Base-by-base conservation (phyloP, 2,329 filamentous ascomycete genomes). In the Aschersonia sp. region DNA sequence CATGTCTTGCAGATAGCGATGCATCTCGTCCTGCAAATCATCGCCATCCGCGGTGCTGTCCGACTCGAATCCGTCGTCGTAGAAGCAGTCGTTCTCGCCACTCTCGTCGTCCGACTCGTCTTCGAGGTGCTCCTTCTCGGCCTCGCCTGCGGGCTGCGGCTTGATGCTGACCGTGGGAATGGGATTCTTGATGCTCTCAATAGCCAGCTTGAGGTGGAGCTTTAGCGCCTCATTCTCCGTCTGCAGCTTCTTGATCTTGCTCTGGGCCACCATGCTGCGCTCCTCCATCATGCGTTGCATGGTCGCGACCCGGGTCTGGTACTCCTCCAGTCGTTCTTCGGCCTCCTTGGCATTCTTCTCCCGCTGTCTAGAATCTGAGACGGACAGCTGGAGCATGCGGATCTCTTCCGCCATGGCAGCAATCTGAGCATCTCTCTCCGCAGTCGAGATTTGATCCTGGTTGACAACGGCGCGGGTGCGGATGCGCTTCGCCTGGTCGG, bases 231-330 rank as follows among this genome's bases (percentile, higher is more conserved):
- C 90, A 52, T 95, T 95, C 69, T 98, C 80, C 1, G 85, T 89
- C 62, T 85, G 84, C 47, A 98, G 68, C 53, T 84, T 87, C 55
- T 87, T 82, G 61, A 98, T 95, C 73, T 95, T 95, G 69, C 84
- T 87, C 61, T 97, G 90, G 32, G 85, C 83, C 11, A 97, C 85
- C 63, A 94, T 83, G 50, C 84, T 80, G 52, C 83, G 84, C 67
- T 98, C 92, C 63, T 97, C 89, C 89, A 95, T 95, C 64, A 94
- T 78, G 50, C 89, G 81, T 64, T 97, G 88, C 84, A 98, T 88
- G 48, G 83, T 79, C 44, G 79, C 75, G 14, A 98, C 92, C 58
- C 89, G 85, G 53, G 81, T 81, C 68, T 98, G 92, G 65, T 97
- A 98, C 63, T 95, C 88, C 57, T 97, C 92, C 30, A 98, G 71